Evolutionary conservation across 306 rosid species (phyloP).

Genomic region (Prunus salicina): DNA sequence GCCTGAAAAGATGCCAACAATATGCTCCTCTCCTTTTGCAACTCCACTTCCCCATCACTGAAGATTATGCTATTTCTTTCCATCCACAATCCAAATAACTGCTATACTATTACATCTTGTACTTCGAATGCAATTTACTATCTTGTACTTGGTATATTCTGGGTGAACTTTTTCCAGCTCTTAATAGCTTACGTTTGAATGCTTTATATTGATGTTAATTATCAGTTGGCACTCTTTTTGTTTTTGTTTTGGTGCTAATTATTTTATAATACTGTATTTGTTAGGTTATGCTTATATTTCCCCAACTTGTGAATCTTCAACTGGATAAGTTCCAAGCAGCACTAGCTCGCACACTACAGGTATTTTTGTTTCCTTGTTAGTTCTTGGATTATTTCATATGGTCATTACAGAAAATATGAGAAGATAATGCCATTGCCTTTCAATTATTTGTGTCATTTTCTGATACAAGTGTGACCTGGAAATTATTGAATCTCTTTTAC

Average conservation of each 20-base stretch:
- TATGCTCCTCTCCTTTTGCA: neutral
- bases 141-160: neutral
- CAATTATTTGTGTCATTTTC: neutral
- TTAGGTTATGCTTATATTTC: conserved; percentile 67
- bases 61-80: neutral
- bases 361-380: conserved; percentile 22
- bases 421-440: neutral
- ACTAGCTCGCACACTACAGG: conserved; percentile 76
- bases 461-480: neutral
- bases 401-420: neutral
- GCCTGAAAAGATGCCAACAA: neutral
- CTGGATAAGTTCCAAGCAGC: conserved; percentile 79
- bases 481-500: neutral
- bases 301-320: conserved; percentile 70
- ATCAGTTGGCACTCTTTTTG: too few species aligned
- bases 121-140: neutral
- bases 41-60: neutral
- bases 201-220: too few species aligned
- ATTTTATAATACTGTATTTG: conserved; percentile 20
- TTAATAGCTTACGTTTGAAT: too few species aligned
- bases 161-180: too few species aligned
- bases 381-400: neutral
- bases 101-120: neutral
- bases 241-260: conserved; percentile 10
- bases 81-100: neutral